Percentiles rank a stretch among this genome's conserved stretches.
These are phyloP conservation scores for Luvunga scandens DNA, from an alignment of 345 rosid species.

Conservation along the genomic window DNA sequence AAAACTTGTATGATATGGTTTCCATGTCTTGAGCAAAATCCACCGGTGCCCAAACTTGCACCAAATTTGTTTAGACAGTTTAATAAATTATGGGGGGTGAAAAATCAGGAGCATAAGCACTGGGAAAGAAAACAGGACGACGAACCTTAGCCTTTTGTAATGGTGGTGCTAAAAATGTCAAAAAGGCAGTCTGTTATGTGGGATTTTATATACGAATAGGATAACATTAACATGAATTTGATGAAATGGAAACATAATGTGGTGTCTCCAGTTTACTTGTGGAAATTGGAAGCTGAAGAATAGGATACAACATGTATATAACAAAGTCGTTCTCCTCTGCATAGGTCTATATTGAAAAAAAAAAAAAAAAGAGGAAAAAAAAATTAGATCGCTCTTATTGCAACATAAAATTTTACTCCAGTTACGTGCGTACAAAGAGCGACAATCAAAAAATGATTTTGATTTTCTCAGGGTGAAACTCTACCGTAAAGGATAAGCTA, in stretches of 20 bases:
- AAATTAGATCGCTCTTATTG: not conserved
- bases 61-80: no score
- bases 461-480: not conserved
- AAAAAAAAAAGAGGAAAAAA: no score
- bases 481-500: not conserved
- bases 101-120: no score
- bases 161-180: not conserved
- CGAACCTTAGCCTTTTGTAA: no score
- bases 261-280: not conserved
- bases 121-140: no score
- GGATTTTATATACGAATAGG: not conserved
- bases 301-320: not conserved
- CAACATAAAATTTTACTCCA: no score
- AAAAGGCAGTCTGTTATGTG: not conserved
- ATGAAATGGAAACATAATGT: not conserved
- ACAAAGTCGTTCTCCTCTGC: not conserved
- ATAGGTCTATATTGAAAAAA: no score
- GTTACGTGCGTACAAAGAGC: not conserved
- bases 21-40: no score
- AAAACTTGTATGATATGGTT: no score
- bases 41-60: no score
- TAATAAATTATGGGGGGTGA: no score
- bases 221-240: not conserved
- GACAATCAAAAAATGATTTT: not conserved
- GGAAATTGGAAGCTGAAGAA: not conserved